These are phyloP conservation scores for Metschnikowia peoriensis DNA, from an alignment of 805 yeast genomes.

Conservation along the genomic window DNA sequence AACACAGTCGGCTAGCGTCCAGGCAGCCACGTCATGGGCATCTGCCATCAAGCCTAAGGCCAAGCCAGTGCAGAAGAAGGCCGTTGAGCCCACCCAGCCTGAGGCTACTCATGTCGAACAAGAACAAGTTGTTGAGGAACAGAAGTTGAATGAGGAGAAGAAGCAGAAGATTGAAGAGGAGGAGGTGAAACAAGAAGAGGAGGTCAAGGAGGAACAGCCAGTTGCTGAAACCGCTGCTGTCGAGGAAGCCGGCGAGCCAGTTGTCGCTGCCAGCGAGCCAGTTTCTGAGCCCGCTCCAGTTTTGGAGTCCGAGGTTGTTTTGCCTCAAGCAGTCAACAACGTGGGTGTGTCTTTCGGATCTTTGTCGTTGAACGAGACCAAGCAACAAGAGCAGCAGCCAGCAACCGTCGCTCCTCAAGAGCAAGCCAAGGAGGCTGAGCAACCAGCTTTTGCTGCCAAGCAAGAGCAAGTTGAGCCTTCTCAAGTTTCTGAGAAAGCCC, in stretches of 20 bases:
- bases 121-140: conserved; percentile 44
- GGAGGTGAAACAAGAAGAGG: too few relatives aligned
- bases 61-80: conserved; percentile 39
- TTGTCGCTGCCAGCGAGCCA: conserved; percentile 42
- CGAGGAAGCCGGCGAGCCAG: not conserved
- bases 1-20: conserved; percentile 9
- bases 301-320: conserved; percentile 41
- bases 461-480: conserved; percentile 9
- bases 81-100: conserved; percentile 21
- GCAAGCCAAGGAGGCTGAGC: conserved; percentile 19
- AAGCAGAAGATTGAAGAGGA: too few relatives aligned
- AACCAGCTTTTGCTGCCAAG: conserved; percentile 3
- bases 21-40: conserved; percentile 55
- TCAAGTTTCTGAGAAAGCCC: conserved; percentile 21
- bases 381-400: conserved; percentile 14
- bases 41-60: conserved; percentile 56
- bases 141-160: conserved; percentile 12
- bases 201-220: too few relatives aligned
- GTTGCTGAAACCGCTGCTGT: too few relatives aligned
- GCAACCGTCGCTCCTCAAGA: not conserved
- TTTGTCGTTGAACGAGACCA: conserved; percentile 47
- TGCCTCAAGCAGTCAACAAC: conserved; percentile 51
- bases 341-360: conserved; percentile 67
- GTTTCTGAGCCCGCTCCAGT: conserved; percentile 49
- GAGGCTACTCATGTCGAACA: conserved; percentile 25